Conservation (phyloP, 73 alveolate genomes). For the Halteria grandinella region DNA sequence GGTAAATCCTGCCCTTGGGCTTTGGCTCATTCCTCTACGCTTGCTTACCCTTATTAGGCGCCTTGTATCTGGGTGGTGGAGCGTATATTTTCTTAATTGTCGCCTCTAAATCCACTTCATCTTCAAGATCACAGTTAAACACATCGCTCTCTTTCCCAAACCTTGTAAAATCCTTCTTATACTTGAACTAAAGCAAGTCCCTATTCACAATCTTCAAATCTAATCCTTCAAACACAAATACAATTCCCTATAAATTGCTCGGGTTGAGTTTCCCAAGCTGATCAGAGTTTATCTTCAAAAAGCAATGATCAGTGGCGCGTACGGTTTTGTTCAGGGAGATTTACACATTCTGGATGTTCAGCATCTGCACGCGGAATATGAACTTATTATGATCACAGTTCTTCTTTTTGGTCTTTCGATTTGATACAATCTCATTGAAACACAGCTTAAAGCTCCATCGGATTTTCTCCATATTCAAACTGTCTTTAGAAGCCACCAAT, state of each 20-base stretch:
- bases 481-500: too few relatives aligned
- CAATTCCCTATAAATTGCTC: neutral
- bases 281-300: neutral
- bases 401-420: too few relatives aligned
- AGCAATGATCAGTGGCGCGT: slow-evolving; percentile 2
- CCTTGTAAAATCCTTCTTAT: neutral
- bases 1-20: too few relatives aligned
- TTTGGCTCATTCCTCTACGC: neutral
- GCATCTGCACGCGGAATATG: too few relatives aligned
- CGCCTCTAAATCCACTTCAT: neutral
- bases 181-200: neutral
- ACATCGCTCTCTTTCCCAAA: neutral
- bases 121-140: neutral
- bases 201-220: neutral
- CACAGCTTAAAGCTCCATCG: too few relatives aligned
- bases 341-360: too few relatives aligned
- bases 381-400: too few relatives aligned
- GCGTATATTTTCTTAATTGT: neutral
- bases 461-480: too few relatives aligned
- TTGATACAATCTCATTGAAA: too few relatives aligned
- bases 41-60: neutral
- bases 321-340: neutral
- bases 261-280: neutral
- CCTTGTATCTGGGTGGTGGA: neutral
- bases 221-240: neutral